A percentile compares a stretch with the other conserved stretches of the same genome.
Evolutionary conservation across 352 stramenopile genomes (phyloP).

Genomic region (Thalassiosira allenii): DNA sequence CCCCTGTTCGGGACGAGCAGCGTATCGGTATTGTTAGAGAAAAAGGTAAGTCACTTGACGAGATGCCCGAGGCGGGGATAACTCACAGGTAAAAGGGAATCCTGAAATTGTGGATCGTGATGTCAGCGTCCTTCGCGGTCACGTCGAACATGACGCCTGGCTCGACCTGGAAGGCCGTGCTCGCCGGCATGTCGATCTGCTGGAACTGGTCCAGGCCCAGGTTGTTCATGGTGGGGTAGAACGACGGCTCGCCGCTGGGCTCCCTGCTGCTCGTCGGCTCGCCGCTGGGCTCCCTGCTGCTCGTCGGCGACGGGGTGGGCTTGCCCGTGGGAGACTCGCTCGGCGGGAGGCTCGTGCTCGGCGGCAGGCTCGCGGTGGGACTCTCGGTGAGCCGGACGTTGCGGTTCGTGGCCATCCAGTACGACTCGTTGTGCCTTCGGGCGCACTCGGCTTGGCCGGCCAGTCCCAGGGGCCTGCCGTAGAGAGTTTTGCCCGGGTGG

Average conservation of each 20-base stretch:
- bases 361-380: slow-evolving; percentile 12
- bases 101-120: slow-evolving; percentile 47
- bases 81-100: slow-evolving; percentile 36
- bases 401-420: slow-evolving; percentile 15
- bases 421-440: slow-evolving; percentile 28
- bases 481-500: slow-evolving; percentile 7
- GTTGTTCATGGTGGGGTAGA: slow-evolving; percentile 28
- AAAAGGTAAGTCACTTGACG: too few relatives aligned
- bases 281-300: neutral
- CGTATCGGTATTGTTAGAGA: too few relatives aligned
- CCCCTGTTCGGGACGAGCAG: too few relatives aligned
- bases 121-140: slow-evolving; percentile 22
- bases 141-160: slow-evolving; percentile 51
- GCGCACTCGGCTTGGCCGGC: slow-evolving; percentile 31
- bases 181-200: slow-evolving; percentile 11
- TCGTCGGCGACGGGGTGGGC: neutral
- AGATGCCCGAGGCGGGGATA: too few relatives aligned
- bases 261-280: neutral
- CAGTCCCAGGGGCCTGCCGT: slow-evolving; percentile 38
- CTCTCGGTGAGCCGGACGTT: slow-evolving; percentile 17
- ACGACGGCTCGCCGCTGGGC: neutral
- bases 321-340: neutral
- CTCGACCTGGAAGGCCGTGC: slow-evolving; percentile 23
- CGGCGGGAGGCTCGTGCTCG: neutral
- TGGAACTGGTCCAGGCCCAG: slow-evolving; percentile 13